A percentile compares a stretch with the other conserved stretches of the same genome.
These are phyloP conservation scores for Nemania sp. DNA, from an alignment of 2,329 filamentous ascomycete genomes.

Conservation along the genomic window DNA sequence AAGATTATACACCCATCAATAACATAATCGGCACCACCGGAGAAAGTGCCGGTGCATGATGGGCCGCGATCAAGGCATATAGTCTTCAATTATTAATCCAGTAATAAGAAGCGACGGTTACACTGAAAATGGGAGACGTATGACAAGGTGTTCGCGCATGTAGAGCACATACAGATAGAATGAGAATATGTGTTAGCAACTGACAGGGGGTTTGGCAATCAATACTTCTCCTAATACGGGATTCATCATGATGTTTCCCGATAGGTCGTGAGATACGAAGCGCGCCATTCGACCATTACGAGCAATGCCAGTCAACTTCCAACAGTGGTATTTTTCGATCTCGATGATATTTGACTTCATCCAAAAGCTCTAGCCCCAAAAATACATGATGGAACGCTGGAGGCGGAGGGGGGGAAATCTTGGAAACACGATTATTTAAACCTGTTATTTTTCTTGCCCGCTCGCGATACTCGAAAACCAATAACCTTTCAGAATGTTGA, in stretches of 20 bases:
- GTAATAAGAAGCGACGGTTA: background rate
- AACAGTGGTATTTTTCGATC: no score
- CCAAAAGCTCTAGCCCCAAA: no score
- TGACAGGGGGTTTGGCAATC: background rate
- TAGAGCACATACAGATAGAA: background rate
- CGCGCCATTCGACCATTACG: background rate
- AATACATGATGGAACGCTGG: no score
- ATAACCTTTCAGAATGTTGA: no score
- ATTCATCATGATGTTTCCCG: background rate
- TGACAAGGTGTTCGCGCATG: background rate
- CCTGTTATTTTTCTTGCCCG: no score
- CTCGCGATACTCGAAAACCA: no score
- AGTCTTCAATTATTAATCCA: background rate
- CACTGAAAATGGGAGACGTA: background rate
- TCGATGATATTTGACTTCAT: no score
- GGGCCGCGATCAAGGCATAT: background rate
- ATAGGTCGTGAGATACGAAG: background rate
- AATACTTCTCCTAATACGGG: background rate
- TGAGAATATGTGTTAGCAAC: background rate
- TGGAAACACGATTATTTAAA: no score
- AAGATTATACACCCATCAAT: background rate
- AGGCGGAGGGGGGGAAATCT: no score
- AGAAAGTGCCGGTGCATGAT: background rate
- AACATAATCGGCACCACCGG: conserved; percentile 4
- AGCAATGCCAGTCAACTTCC: no score